Percentiles rank a stretch among this genome's conserved stretches.
Conservation (phyloP, 2,329 filamentous ascomycete species). For the Cytospora piceae region DNA sequence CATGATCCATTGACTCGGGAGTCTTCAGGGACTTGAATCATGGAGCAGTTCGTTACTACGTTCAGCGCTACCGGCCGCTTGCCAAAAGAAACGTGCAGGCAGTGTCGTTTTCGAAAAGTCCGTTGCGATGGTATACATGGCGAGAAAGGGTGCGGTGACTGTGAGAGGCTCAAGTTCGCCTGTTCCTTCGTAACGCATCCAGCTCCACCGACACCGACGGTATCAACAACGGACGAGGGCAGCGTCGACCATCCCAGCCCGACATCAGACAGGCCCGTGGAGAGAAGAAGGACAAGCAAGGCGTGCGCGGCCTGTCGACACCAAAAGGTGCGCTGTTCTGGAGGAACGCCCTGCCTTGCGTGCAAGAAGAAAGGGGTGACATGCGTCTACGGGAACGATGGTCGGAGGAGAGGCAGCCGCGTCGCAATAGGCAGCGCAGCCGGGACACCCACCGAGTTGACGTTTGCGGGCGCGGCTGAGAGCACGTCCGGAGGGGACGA, state of each 20-base stretch:
- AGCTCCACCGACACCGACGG: constrained; percentile 18
- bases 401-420: constrained; percentile 19
- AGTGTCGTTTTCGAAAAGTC: constrained; percentile 29
- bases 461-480: constrained; percentile 7
- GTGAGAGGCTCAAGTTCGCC: constrained; percentile 27
- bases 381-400: constrained; percentile 25
- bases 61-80: constrained; percentile 29
- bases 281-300: constrained; percentile 28
- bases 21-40: constrained; percentile 14
- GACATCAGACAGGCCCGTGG: constrained; percentile 22
- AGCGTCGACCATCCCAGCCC: constrained; percentile 20
- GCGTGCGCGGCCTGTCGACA: constrained; percentile 26
- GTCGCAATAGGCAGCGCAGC: constrained; percentile 7
- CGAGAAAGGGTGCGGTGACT: constrained; percentile 28
- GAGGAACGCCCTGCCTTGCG: constrained; percentile 23
- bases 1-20: constrained; percentile 3
- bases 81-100: constrained; percentile 30
- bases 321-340: constrained; percentile 29
- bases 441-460: constrained; percentile 24
- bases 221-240: constrained; percentile 8
- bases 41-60: constrained; percentile 30
- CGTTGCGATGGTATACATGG: constrained; percentile 23
- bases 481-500: constrained; percentile 19
- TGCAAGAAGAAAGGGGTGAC: constrained; percentile 28
- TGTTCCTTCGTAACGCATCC: constrained; percentile 28